Percentiles rank a stretch among this genome's conserved stretches.
These are phyloP conservation scores for Penicillium turbatum DNA, from an alignment of 495 filamentous ascomycete genomes.

Conservation along the genomic window DNA sequence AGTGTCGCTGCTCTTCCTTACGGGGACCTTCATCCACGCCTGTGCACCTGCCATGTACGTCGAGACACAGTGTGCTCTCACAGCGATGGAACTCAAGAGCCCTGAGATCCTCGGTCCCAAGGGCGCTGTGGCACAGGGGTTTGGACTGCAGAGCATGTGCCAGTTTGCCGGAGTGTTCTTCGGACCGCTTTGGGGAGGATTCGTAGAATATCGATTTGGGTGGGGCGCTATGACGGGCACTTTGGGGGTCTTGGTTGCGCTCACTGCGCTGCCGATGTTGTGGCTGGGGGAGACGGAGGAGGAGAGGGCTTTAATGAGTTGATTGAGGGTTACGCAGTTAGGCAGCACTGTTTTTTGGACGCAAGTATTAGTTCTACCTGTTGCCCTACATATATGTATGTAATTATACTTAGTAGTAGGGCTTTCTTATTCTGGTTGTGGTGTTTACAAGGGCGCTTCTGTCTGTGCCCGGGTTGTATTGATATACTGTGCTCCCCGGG, in stretches of 20 bases:
- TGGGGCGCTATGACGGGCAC: conserved; percentile 51
- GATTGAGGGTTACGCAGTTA: conserved; percentile 4
- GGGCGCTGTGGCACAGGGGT: conserved; percentile 57
- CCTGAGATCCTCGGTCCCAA: conserved; percentile 45
- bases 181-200: conserved; percentile 61
- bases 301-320: conserved; percentile 6
- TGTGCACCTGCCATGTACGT: conserved; percentile 51
- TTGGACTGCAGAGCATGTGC: conserved; percentile 55
- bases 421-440: not conserved
- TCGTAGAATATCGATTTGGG: conserved; percentile 53
- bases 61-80: conserved; percentile 65
- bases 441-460: not conserved
- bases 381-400: not conserved
- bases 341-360: not conserved
- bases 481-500: not conserved
- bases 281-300: conserved; percentile 17
- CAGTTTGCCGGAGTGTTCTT: conserved; percentile 55
- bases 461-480: not conserved
- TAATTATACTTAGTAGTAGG: not conserved
- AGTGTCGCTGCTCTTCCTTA: conserved; percentile 23
- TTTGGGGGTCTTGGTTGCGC: conserved; percentile 27
- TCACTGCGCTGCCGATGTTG: conserved; percentile 28
- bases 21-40: conserved; percentile 27
- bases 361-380: conserved; percentile 3
- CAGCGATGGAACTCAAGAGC: conserved; percentile 45